Evolutionary conservation across 148 eudicot genomes (phyloP).

Genomic region (Dianthus caryophyllus): DNA sequence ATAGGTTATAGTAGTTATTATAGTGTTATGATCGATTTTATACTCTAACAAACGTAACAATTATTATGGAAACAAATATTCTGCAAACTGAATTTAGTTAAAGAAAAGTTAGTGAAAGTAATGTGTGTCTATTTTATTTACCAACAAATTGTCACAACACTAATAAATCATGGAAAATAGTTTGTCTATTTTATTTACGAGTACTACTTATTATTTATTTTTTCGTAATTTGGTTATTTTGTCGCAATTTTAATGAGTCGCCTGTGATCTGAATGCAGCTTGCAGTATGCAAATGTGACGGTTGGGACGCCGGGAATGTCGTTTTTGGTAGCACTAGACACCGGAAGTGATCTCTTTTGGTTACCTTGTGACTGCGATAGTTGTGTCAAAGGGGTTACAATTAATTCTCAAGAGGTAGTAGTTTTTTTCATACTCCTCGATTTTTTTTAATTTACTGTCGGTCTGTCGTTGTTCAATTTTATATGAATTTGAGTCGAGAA

Average conservation of each 20-base stretch:
- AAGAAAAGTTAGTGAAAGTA: background rate
- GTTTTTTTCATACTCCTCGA: background rate
- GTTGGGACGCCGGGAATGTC: slow-evolving; percentile 63
- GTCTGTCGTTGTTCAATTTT: no score
- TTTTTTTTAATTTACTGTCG: no score
- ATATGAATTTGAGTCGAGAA: no score
- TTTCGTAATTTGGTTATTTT: background rate
- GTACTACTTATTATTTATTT: no score
- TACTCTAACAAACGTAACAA: no score
- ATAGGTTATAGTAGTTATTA: no score
- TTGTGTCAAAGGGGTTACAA: slow-evolving; percentile 42
- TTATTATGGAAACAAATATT: no score
- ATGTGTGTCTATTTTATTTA: no score
- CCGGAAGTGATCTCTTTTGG: slow-evolving; percentile 92
- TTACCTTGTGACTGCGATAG: slow-evolving; percentile 75
- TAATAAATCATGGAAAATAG: slow-evolving; percentile 19
- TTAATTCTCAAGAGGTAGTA: slow-evolving; percentile 45
- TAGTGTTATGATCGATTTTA: no score
- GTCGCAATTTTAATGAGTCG: background rate
- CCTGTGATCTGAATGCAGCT: slow-evolving; percentile 40
- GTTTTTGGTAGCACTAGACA: slow-evolving; percentile 86
- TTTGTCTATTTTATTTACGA: background rate
- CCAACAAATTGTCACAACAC: background rate
- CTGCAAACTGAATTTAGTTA: background rate
- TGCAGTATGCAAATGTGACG: slow-evolving; percentile 76